Evolutionary conservation across 768 basidiomycete species (phyloP), one percentile per base, ranked within the genome.

Genomic region (Collybia mongolica): DNA sequence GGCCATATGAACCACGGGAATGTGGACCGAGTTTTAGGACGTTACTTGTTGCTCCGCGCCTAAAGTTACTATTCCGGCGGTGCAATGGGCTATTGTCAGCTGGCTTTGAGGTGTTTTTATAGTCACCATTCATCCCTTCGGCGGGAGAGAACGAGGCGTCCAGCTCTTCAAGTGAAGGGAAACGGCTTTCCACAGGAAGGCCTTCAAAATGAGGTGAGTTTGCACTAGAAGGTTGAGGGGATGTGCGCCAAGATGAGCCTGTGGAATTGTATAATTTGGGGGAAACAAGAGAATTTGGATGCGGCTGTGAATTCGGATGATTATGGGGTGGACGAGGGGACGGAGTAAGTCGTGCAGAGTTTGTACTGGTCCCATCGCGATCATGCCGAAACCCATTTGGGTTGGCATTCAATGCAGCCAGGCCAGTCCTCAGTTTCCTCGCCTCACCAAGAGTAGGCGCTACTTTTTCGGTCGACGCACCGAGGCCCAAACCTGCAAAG

Each of bases 141-240:
- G 73, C 53, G 8, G 58, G 63, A 12, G 60, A 58, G 53, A 82
- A 79, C 8, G 70, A 69, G 19, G 82, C 79, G 65, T 92, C 87
- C 5, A 95, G 72, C 52, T 90, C 88, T 63, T 96, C 94, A 37
- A 97, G 70, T 0, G 94, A 89, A 0, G 94, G 94, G 65, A 90
- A 97, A 46, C 90, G 78, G 24, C 82, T 77, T 65, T 94, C 92
- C 15, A 74, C 79, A 38, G 78, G 71, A 19, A 76, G 62, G 24
- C 76, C 72, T 18, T 76, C 72, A 36, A 62, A 60, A 36, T 70
- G 72, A 15, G 75, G 62, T 18, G 63, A 54, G 3, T 32, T 32
- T 6, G 32, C 26, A 8, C 65, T 53, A 6, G 65, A 60, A 22
- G 62, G 59, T 17, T 58, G 53, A 12, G 63, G 64, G 2, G 67